These are phyloP conservation scores for Taphrina sp. DNA, from an alignment of 1,139 yeast genomes.

Conservation along the genomic window DNA sequence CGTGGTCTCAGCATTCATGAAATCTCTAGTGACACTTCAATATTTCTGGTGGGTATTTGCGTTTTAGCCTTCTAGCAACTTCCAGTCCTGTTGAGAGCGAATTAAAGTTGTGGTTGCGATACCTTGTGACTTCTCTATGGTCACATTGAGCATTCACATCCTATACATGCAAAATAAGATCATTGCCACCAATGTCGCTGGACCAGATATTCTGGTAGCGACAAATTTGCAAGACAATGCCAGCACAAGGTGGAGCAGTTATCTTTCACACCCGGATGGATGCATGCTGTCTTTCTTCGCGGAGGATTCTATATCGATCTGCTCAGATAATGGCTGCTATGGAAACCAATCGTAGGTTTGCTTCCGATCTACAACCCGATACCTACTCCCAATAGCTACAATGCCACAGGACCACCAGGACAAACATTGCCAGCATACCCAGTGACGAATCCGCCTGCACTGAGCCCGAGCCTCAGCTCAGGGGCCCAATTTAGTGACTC, in stretches of 20 bases:
- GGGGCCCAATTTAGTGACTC: constrained; percentile 5
- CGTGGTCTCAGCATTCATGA: too few species aligned
- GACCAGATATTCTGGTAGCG: too few species aligned
- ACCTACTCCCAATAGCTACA: not conserved
- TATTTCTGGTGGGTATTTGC: constrained; percentile 30
- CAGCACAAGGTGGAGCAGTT: constrained; percentile 12
- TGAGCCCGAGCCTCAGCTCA: not conserved
- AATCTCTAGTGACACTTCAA: too few species aligned
- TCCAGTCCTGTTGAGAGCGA: constrained; percentile 46
- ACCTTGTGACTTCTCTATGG: constrained; percentile 41
- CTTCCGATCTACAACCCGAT: constrained; percentile 15
- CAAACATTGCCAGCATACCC: constrained; percentile 5
- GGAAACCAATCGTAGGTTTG: constrained; percentile 14
- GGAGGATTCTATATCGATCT: constrained; percentile 17
- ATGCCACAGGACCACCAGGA: constrained; percentile 1
- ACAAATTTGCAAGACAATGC: constrained; percentile 25
- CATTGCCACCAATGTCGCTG: too few species aligned
- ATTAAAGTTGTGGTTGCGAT: constrained; percentile 40
- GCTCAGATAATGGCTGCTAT: constrained; percentile 14
- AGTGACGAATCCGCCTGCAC: not conserved
- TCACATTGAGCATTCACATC: too few species aligned
- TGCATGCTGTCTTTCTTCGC: constrained; percentile 14
- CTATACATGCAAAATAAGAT: too few species aligned
- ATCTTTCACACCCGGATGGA: constrained; percentile 26
- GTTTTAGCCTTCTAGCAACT: constrained; percentile 36